Evolutionary conservation across 768 basidiomycete species (phyloP).

Genomic region (Mycena vulgaris): DNA sequence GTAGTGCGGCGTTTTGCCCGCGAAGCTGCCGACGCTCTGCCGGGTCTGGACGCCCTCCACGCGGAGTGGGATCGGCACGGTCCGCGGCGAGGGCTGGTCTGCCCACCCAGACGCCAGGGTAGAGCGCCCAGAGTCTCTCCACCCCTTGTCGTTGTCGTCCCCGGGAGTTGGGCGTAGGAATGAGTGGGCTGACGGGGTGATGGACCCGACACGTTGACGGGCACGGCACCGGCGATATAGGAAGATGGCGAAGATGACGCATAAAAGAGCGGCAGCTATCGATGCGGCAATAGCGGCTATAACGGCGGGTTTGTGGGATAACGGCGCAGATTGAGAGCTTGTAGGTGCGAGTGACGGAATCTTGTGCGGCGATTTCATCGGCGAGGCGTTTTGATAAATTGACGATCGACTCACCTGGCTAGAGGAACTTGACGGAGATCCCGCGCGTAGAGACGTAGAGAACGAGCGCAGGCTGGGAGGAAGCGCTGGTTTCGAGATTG

Average conservation of each 20-base stretch:
- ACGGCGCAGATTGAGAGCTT: neutral
- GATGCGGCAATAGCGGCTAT: conserved; percentile 21
- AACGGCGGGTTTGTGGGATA: conserved; percentile 2
- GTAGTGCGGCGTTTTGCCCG: conserved; percentile 17
- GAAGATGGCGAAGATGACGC: neutral
- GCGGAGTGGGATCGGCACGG: neutral
- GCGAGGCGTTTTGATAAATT: too few relatives aligned
- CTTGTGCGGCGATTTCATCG: neutral
- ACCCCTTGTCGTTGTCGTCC: neutral
- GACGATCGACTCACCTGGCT: too few relatives aligned
- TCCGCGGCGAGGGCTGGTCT: conserved; percentile 19
- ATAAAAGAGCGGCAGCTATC: neutral
- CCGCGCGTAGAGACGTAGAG: too few relatives aligned
- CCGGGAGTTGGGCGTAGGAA: neutral
- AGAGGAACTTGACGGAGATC: too few relatives aligned
- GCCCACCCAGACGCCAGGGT: neutral
- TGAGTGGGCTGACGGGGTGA: neutral
- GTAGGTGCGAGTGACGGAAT: neutral
- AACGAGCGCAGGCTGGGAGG: too few relatives aligned
- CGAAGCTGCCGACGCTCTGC: neutral
- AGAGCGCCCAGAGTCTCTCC: neutral
- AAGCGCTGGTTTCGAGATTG: too few relatives aligned
- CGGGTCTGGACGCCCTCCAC: neutral
- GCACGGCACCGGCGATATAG: conserved; percentile 10
- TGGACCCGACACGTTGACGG: neutral